phyloP scores from a whole-genome alignment of 257 asterid genomes.

The Cynanchum wilfordii region DNA sequence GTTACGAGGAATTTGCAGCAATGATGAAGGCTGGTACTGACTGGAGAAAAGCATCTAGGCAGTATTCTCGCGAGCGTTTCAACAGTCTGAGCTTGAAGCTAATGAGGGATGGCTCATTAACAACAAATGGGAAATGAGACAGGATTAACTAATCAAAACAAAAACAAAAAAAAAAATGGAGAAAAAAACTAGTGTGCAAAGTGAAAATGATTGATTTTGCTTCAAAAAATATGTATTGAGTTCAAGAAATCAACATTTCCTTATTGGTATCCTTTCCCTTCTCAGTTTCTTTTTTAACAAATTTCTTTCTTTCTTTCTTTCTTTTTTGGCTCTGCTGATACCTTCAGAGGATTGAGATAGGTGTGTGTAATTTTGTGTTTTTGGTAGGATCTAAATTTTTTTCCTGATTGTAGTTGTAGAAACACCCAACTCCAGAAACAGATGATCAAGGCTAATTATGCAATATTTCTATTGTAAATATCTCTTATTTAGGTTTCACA shows the following conservation, averaged over 20 bases:
- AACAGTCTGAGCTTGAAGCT: constrained; percentile 70
- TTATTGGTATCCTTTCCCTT: neutral
- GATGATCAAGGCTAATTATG: neutral
- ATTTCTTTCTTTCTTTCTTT: neutral
- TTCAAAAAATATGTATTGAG: neutral
- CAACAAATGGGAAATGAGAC: constrained; percentile 32
- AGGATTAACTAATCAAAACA: neutral
- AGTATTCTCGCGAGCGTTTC: constrained; percentile 42
- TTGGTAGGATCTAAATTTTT: neutral
- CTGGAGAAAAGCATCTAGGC: constrained; percentile 62
- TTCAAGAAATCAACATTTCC: constrained; percentile 6
- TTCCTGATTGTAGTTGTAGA: constrained; percentile 1
- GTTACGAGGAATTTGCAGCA: constrained; percentile 69
- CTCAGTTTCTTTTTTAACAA: neutral
- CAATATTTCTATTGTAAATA: neutral
- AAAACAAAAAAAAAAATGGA: too few relatives aligned
- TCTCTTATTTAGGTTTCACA: neutral
- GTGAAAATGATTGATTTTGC: neutral
- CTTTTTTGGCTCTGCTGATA: neutral
- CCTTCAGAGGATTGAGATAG: neutral
- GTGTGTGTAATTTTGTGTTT: neutral
- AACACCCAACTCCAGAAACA: neutral
- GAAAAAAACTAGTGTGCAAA: neutral
- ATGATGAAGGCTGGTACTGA: constrained; percentile 92
- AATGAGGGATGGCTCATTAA: constrained; percentile 55